Conservation (phyloP, 331 rosid genomes). For the Acacia concinna region DNA sequence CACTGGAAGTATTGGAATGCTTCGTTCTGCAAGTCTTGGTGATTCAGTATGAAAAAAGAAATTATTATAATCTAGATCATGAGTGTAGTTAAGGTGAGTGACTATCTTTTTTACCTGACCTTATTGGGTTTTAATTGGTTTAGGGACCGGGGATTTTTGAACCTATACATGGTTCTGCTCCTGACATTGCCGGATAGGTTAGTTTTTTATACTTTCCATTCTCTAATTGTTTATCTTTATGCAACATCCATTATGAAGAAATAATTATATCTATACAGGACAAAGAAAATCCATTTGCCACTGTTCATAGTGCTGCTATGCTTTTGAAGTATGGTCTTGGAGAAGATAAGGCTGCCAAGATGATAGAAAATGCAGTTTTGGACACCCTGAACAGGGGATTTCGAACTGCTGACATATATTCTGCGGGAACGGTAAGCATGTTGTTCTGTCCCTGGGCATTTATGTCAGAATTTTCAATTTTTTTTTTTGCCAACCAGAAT, state of each 20-base stretch:
- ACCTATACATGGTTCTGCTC: slow-evolving; percentile 60
- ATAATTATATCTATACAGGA: slow-evolving; percentile 6
- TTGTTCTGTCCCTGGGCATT: slow-evolving; percentile 8
- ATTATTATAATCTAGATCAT: neutral
- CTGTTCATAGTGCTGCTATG: slow-evolving; percentile 22
- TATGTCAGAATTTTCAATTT: neutral
- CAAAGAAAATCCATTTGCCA: slow-evolving; percentile 21
- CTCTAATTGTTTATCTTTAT: neutral
- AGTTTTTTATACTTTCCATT: neutral
- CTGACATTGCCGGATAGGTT: slow-evolving; percentile 81
- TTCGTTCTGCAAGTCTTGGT: slow-evolving; percentile 17
- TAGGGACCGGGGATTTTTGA: slow-evolving; percentile 24
- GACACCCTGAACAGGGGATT: slow-evolving; percentile 75
- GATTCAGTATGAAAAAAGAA: neutral
- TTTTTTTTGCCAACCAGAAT: too few species aligned
- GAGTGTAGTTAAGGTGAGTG: neutral
- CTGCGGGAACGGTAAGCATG: slow-evolving; percentile 66
- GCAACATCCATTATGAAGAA: neutral
- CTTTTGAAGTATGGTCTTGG: slow-evolving; percentile 55
- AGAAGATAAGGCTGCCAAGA: slow-evolving; percentile 80
- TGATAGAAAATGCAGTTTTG: slow-evolving; percentile 79
- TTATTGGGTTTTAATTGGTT: neutral
- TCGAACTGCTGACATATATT: slow-evolving; percentile 80
- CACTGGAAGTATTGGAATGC: slow-evolving; percentile 25
- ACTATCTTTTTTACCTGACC: slow-evolving; percentile 21